phyloP scores from a whole-genome alignment of 441 rosid species.

The Pelargonium exstipulatum region DNA sequence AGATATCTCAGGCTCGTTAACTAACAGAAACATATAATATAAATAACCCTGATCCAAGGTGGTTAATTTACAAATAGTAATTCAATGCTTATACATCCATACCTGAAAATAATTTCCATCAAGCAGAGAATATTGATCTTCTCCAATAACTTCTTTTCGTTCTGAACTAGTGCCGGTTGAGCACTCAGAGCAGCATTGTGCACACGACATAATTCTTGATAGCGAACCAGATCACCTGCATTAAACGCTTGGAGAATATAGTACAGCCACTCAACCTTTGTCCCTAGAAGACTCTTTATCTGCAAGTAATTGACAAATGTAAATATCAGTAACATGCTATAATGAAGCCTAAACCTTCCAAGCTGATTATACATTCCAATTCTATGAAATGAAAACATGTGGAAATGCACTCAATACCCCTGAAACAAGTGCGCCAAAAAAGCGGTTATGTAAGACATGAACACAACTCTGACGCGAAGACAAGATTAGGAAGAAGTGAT shows the following conservation, averaged over 20 bases:
- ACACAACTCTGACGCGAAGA: neutral
- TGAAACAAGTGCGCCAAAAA: neutral
- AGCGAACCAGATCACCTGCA: conserved; percentile 72
- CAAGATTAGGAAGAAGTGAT: neutral
- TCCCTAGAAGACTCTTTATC: conserved; percentile 81
- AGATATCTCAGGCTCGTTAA: conserved; percentile 14
- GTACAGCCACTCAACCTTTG: conserved; percentile 91
- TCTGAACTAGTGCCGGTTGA: conserved; percentile 89
- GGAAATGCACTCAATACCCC: too few species aligned
- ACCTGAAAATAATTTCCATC: conserved; percentile 98
- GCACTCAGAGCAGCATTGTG: conserved; percentile 74
- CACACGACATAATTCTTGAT: conserved; percentile 76
- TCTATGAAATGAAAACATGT: too few species aligned
- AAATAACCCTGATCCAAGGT: neutral
- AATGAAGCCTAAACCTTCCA: too few species aligned
- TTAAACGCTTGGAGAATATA: conserved; percentile 90
- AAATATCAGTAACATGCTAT: neutral
- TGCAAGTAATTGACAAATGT: conserved; percentile 24
- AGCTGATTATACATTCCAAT: too few species aligned
- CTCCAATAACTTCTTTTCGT: conserved; percentile 77
- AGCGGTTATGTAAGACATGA: neutral
- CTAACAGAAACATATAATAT: neutral
- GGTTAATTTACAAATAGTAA: neutral
- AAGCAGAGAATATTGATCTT: conserved; percentile 93
- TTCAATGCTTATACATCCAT: conserved; percentile 17